phyloP scores from a whole-genome alignment of 805 yeast species.

The Candida hungchunana region DNA sequence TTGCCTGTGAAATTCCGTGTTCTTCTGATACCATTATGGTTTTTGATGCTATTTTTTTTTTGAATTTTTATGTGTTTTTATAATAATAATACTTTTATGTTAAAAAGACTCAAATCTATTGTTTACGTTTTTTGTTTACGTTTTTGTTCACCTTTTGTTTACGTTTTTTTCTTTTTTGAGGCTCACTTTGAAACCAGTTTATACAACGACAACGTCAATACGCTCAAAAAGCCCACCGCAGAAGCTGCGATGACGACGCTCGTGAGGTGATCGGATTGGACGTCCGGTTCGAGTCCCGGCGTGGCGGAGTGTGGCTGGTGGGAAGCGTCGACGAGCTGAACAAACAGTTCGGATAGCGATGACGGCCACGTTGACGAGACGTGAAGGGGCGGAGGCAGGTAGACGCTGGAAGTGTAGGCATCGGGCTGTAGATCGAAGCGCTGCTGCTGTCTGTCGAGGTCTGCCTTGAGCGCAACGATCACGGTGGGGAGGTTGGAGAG shows the following conservation, averaged over 20 bases:
- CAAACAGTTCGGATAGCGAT: constrained; percentile 77
- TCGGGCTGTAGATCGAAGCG: constrained; percentile 85
- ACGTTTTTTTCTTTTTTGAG: no score
- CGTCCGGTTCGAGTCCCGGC: constrained; percentile 68
- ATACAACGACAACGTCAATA: constrained; percentile 63
- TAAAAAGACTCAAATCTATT: no score
- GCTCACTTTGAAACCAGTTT: constrained; percentile 29
- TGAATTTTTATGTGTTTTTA: no score
- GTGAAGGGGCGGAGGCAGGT: constrained; percentile 79
- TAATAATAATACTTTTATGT: no score
- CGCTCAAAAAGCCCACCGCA: constrained; percentile 60
- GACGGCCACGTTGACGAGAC: constrained; percentile 88
- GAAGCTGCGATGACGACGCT: constrained; percentile 58
- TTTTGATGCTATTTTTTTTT: no score
- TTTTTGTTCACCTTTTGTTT: no score
- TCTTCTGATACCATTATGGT: no score
- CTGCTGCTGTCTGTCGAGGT: constrained; percentile 92
- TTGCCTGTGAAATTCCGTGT: neutral
- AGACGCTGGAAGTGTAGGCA: constrained; percentile 63
- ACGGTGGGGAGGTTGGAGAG: constrained; percentile 72
- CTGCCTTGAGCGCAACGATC: constrained; percentile 92
- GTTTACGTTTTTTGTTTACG: no score
- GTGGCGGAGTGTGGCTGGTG: constrained; percentile 73
- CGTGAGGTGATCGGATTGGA: constrained; percentile 46
- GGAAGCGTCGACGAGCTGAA: constrained; percentile 87